Conservation (phyloP, 257 asterid genomes). For the Nicotiana otophora region DNA sequence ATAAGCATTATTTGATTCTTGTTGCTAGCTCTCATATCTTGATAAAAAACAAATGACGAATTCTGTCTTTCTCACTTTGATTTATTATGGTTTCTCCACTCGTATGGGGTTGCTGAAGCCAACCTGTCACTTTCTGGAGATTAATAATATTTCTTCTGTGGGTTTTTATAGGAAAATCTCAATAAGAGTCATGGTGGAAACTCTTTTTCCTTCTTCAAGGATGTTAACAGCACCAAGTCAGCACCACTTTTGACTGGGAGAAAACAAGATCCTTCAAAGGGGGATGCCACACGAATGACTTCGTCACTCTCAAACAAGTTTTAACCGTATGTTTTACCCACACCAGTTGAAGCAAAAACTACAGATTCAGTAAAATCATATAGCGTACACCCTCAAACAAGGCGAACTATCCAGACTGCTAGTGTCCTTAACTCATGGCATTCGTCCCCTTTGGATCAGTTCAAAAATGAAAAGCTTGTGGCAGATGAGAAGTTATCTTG, state of each 20-base stretch:
- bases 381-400: slow-evolving; percentile 41
- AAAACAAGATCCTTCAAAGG: slow-evolving; percentile 51
- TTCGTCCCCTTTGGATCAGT: slow-evolving; percentile 64
- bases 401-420: slow-evolving; percentile 30
- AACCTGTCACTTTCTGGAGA: background rate
- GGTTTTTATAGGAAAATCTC: slow-evolving; percentile 40
- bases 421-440: slow-evolving; percentile 36
- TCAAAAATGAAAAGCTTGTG: slow-evolving; percentile 44
- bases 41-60: background rate
- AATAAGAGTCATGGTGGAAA: slow-evolving; percentile 30
- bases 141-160: background rate
- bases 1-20: no score
- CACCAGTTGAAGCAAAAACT: slow-evolving; percentile 67
- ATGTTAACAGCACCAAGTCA: slow-evolving; percentile 58
- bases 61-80: background rate
- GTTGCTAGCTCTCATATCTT: no score
- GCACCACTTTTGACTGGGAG: slow-evolving; percentile 78
- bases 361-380: slow-evolving; percentile 39
- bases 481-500: slow-evolving; percentile 45
- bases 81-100: background rate
- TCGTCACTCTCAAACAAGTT: slow-evolving; percentile 63
- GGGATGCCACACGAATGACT: slow-evolving; percentile 42
- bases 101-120: background rate
- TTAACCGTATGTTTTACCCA: slow-evolving; percentile 77
- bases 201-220: slow-evolving; percentile 43